phyloP scores from a whole-genome alignment of 371 early-diverging fungal species.

The Dichotomocladium elegans region DNA sequence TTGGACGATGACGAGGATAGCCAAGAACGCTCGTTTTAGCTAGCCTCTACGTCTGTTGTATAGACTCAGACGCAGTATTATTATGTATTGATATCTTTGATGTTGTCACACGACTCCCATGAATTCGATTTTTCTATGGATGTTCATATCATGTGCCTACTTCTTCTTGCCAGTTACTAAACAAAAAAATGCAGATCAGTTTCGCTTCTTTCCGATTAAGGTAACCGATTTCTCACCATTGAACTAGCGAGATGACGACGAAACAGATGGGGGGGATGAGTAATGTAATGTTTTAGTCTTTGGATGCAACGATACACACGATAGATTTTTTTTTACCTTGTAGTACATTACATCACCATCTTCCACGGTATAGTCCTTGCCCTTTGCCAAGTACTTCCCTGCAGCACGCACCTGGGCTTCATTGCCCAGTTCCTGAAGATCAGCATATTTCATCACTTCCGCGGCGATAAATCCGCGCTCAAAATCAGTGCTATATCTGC shows the following conservation, averaged over 20 bases:
- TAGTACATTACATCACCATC: slow-evolving; percentile 91
- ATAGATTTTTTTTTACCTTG: slow-evolving; percentile 49
- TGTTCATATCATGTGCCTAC: neutral
- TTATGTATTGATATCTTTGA: too few relatives aligned
- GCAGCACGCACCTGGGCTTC: slow-evolving; percentile 34
- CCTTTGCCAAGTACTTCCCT: slow-evolving; percentile 81
- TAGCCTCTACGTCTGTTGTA: too few relatives aligned
- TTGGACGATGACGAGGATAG: slow-evolving; percentile 7
- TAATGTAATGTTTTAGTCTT: neutral
- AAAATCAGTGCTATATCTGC: slow-evolving; percentile 80
- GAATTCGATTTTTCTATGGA: neutral
- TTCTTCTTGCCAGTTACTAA: slow-evolving; percentile 15
- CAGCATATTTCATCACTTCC: slow-evolving; percentile 77
- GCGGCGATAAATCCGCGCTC: slow-evolving; percentile 90
- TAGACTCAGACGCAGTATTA: too few relatives aligned
- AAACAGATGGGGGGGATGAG: neutral
- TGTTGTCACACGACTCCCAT: too few relatives aligned
- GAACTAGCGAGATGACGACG: slow-evolving; percentile 9
- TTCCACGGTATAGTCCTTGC: slow-evolving; percentile 93
- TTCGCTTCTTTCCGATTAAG: neutral
- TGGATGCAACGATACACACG: too few relatives aligned
- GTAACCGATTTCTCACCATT: slow-evolving; percentile 9
- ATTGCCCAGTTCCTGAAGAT: slow-evolving; percentile 60
- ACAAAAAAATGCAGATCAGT: too few relatives aligned
- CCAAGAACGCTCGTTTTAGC: too few relatives aligned